phyloP scores from a whole-genome alignment of 208 protist species.

The Trypanosoma cruzi region DNA sequence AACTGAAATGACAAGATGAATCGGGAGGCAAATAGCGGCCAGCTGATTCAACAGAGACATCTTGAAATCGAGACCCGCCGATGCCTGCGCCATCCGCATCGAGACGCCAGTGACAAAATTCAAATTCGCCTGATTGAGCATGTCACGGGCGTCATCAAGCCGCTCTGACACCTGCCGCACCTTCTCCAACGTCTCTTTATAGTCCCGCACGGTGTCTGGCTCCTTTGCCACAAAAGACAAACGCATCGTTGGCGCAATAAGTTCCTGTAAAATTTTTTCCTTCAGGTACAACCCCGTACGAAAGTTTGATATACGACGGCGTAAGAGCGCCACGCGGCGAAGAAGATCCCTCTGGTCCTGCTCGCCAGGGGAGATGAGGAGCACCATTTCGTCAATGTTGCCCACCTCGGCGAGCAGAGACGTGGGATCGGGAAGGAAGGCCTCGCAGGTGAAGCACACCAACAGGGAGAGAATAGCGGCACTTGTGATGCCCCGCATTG shows the following conservation, averaged over 20 bases:
- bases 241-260: slow-evolving; percentile 70
- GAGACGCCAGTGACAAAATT: slow-evolving; percentile 86
- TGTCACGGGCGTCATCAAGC: slow-evolving; percentile 79
- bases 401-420: slow-evolving; percentile 78
- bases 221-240: slow-evolving; percentile 49
- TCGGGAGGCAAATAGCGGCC: slow-evolving; percentile 81
- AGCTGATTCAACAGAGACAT: slow-evolving; percentile 81
- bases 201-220: background rate
- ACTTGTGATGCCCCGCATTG: slow-evolving; percentile 7
- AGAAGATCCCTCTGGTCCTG: slow-evolving; percentile 86
- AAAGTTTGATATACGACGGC: slow-evolving; percentile 67
- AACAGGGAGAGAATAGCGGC: slow-evolving; percentile 46
- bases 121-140: slow-evolving; percentile 84
- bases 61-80: slow-evolving; percentile 80
- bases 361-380: slow-evolving; percentile 76
- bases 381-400: slow-evolving; percentile 87
- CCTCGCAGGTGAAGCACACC: slow-evolving; percentile 64
- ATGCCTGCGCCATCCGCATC: slow-evolving; percentile 89
- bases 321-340: slow-evolving; percentile 72
- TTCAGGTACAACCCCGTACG: slow-evolving; percentile 68
- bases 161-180: slow-evolving; percentile 63
- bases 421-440: slow-evolving; percentile 70
- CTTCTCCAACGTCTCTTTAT: slow-evolving; percentile 48
- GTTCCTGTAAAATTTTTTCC: slow-evolving; percentile 71
- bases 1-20: slow-evolving; percentile 82